phyloP scores from a whole-genome alignment of 2,329 filamentous ascomycete species.

The Exophiala calicioides region DNA sequence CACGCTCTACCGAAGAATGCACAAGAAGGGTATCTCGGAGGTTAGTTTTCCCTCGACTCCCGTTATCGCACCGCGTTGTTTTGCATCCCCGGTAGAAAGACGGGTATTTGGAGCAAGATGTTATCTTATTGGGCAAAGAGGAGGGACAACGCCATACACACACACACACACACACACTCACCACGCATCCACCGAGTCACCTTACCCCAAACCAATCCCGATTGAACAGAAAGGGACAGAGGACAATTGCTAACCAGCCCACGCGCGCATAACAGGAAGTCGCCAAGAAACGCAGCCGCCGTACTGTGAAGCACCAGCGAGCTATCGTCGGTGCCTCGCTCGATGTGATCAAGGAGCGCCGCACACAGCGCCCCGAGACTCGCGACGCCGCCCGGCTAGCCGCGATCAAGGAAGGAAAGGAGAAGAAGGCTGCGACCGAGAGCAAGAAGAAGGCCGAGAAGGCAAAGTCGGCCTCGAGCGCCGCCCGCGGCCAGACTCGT shows the following conservation, averaged over 20 bases:
- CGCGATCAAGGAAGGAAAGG: constrained; percentile 97
- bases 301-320: constrained; percentile 97
- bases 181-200: no score
- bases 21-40: constrained; percentile 99
- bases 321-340: constrained; percentile 98
- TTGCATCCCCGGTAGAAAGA: no score
- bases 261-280: constrained; percentile 72
- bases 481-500: constrained; percentile 71
- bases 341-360: constrained; percentile 99
- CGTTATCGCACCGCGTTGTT: no score
- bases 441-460: constrained; percentile 98
- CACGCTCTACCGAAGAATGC: constrained; percentile 94
- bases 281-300: constrained; percentile 99
- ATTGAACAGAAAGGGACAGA: not conserved
- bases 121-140: not conserved
- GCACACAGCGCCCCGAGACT: constrained; percentile 90
- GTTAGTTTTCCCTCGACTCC: constrained; percentile 58
- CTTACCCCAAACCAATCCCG: not conserved
- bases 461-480: constrained; percentile 80
- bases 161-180: no score
- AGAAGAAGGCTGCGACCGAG: constrained; percentile 88
- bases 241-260: not conserved
- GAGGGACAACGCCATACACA: constrained; percentile 1
- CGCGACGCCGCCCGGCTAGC: constrained; percentile 83
- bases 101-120: no score